These are phyloP conservation scores for Claviceps purpurea DNA, from an alignment of 2,329 filamentous ascomycete species.

Conservation along the genomic window DNA sequence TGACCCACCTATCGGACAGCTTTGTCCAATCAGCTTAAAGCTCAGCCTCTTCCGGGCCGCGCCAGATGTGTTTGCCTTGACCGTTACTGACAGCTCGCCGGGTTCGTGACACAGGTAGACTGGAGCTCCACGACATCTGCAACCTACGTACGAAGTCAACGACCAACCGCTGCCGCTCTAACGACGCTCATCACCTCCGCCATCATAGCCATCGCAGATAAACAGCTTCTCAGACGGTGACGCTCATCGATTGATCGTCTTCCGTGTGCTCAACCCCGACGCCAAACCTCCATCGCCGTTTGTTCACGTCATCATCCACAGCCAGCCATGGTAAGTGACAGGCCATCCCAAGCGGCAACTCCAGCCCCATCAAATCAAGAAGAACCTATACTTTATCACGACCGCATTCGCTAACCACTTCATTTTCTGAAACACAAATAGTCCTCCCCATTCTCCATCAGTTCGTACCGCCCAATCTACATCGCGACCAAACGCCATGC, in stretches of 20 bases:
- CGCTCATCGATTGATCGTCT: neutral
- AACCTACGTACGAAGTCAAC: slow-evolving; percentile 1
- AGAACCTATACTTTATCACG: neutral
- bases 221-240: neutral
- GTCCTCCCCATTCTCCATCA: slow-evolving; percentile 92
- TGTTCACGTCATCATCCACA: neutral
- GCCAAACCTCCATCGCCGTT: neutral
- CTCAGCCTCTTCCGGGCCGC: slow-evolving; percentile 7
- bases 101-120: neutral
- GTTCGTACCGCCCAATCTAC: slow-evolving; percentile 35
- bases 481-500: neutral
- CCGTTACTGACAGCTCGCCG: no score
- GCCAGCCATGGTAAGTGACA: slow-evolving; percentile 1
- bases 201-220: neutral
- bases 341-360: neutral
- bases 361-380: neutral
- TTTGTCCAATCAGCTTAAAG: slow-evolving; percentile 6
- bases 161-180: slow-evolving; percentile 4
- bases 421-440: slow-evolving; percentile 30
- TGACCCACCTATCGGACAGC: slow-evolving; percentile 2
- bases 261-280: neutral
- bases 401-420: slow-evolving; percentile 16
- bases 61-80: slow-evolving; percentile 14
- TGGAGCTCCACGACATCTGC: slow-evolving; percentile 1
- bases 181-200: neutral